Base-by-base conservation (phyloP, 495 filamentous ascomycete species). In the Aspergillus leporis region DNA sequence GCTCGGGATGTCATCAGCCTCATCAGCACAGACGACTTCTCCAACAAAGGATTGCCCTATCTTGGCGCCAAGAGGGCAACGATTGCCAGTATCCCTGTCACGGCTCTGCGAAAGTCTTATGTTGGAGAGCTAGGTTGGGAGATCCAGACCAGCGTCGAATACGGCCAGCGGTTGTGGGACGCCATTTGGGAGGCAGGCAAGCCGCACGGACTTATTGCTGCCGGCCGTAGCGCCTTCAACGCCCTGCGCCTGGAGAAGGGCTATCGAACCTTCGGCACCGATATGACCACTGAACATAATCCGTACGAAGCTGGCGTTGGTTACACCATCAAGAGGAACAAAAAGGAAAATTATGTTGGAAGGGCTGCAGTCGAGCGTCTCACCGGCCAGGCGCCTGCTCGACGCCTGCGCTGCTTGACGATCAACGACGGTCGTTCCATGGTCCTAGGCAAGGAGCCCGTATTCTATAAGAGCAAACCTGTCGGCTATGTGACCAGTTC, bases 121-220 rank as follows among this genome's bases (percentile, higher is more conserved):
- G 76, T 81, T 22, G 80, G 80, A 16, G 79, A 83, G 56, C 61
- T 71, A 0, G 80, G 80, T 41, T 81, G 78, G 79, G 79, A 83
- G 61, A 73, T 83, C 41, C 74, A 81, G 47, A 71, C 77, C 5
- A 78, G 64, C 54, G 75, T 78, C 7, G 79, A 81, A 8, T 73
- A 73, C 50, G 80, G 79, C 8, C 63, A 62, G 7, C 74, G 70
- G 3, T 60, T 83, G 1, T 83, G 79, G 79, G 78, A 81, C 53
- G 68, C 65, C 0, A 58, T 81, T 31, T 79, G 58, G 60, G 58
- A 72, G 30, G 80, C 78, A 6, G 80, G 79, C 3, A 71, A 77
- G 53, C 61, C 61, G 3, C 70, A 80, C 40, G 80, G 80, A 13
- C 66, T 81, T 9, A 68, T 81, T 41, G 72, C 79, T 2, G 80